Evolutionary conservation across 2,329 filamentous ascomycete species (phyloP), one percentile per base, ranked within the genome.

Genomic region (Aspergillus chevalieri): DNA sequence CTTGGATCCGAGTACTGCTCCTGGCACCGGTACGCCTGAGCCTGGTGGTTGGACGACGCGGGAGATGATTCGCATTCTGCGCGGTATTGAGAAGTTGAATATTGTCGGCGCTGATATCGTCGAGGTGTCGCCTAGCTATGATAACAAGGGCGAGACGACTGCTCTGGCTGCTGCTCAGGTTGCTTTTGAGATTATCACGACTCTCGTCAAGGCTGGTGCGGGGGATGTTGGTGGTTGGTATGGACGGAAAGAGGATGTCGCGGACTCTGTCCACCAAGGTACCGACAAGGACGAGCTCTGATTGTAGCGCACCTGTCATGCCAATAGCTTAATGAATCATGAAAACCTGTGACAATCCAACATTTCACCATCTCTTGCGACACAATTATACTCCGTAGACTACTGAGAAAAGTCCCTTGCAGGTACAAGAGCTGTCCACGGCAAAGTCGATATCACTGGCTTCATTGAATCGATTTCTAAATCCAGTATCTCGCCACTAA

Each of bases 1-100:
- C 0, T 74, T 92, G 43, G 87, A 92, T 65, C 87, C 87, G 0
- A 84, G 80, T 28, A 72, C 83, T 6, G 71, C 71, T 0, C 88
- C 89, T 0, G 88, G 86, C 2, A 95, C 89, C 0, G 91, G 90
- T 1, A 95, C 90, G 0, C 90, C 90, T 0, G 90, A 95, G 73
- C 86, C 89, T 0, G 90, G 91, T 50, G 90, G 90, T 34, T 95
- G 90, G 90, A 93, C 88, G 5, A 94, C 87, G 17, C 77, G 90
- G 46, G 91, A 95, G 74, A 75, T 95, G 58, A 92, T 95, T 55
- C 77, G 86, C 10, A 89, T 95, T 50, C 70, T 95, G 65, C 77
- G 89, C 28, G 89, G 88, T 0, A 80, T 95, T 39, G 90, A 95
- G 72, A 80, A 68, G 54, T 67, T 95, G 65, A 95, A 95, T 64